Conservation (phyloP, 108 stramenopile species). For the Bacterosira constricta region DNA sequence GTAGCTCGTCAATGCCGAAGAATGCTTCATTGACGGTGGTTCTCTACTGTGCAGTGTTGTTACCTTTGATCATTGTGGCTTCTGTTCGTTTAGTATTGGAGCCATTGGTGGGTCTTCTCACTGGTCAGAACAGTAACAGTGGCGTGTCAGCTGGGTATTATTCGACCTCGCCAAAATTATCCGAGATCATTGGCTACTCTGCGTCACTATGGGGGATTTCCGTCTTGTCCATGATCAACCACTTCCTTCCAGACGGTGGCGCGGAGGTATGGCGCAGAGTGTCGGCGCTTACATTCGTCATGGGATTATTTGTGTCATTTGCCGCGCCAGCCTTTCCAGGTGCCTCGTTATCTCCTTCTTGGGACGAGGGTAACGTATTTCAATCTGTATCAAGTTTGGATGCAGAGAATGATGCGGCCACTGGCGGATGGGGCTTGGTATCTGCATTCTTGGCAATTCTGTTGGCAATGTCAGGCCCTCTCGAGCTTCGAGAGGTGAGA, state of each 20-base stretch:
- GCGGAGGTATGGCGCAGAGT: constrained; percentile 71
- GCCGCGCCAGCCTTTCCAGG: constrained; percentile 69
- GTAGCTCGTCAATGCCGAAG: constrained; percentile 17
- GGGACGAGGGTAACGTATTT: constrained; percentile 51
- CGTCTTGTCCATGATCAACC: constrained; percentile 69
- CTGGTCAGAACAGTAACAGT: constrained; percentile 46
- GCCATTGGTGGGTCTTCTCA: constrained; percentile 62
- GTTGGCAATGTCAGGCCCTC: constrained; percentile 76
- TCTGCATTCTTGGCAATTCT: constrained; percentile 71
- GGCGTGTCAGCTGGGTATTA: constrained; percentile 63
- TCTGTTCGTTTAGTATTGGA: constrained; percentile 61
- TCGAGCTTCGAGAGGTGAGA: constrained; percentile 71
- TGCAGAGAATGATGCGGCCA: constrained; percentile 22
- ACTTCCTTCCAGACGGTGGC: constrained; percentile 80
- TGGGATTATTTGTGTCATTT: constrained; percentile 67
- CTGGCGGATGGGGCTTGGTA: constrained; percentile 81
- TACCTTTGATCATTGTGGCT: constrained; percentile 56
- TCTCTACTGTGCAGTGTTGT: constrained; percentile 56
- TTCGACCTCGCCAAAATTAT: constrained; percentile 54
- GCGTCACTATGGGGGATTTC: constrained; percentile 73
- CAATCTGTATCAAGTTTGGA: constrained; percentile 33
- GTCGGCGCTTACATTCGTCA: constrained; percentile 61
- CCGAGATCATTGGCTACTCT: constrained; percentile 70
- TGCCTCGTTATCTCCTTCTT: constrained; percentile 3
- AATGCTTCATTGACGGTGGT: constrained; percentile 34